These are phyloP conservation scores for Aschersonia sp. DNA, from an alignment of 2,329 filamentous ascomycete species.

Conservation along the genomic window DNA sequence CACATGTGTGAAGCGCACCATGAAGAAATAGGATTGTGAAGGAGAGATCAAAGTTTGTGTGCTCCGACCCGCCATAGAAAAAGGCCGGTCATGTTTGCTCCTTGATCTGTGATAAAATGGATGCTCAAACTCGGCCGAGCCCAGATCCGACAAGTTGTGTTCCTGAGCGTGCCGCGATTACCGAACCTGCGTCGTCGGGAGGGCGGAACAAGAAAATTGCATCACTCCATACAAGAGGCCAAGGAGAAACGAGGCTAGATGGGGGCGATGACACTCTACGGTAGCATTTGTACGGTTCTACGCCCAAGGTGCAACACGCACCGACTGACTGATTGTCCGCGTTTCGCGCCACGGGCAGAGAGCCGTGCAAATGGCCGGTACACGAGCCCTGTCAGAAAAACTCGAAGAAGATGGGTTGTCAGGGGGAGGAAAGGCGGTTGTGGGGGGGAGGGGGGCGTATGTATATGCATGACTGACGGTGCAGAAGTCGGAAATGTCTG, in stretches of 20 bases:
- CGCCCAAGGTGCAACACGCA: background rate
- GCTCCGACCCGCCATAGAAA: too few species aligned
- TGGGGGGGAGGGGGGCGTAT: too few species aligned
- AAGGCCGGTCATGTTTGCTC: too few species aligned
- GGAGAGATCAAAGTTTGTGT: too few species aligned
- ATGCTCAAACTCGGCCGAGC: background rate
- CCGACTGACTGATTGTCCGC: background rate
- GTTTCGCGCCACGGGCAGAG: background rate
- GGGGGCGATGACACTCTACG: background rate
- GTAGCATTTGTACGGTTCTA: background rate
- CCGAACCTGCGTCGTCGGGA: background rate
- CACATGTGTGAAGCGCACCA: too few species aligned
- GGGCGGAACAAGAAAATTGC: background rate
- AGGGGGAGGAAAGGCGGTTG: too few species aligned
- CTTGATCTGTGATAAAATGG: background rate
- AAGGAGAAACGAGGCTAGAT: background rate
- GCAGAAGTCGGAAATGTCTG: too few species aligned
- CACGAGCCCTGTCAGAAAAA: too few species aligned
- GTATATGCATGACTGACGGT: too few species aligned
- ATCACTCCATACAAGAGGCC: too few species aligned
- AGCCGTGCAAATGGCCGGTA: background rate
- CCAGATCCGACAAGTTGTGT: background rate
- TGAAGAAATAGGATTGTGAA: too few species aligned
- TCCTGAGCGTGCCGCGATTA: background rate
- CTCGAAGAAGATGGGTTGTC: too few species aligned